Conservation (phyloP, 2,329 filamentous ascomycete species). For the Bertia moriformis region DNA sequence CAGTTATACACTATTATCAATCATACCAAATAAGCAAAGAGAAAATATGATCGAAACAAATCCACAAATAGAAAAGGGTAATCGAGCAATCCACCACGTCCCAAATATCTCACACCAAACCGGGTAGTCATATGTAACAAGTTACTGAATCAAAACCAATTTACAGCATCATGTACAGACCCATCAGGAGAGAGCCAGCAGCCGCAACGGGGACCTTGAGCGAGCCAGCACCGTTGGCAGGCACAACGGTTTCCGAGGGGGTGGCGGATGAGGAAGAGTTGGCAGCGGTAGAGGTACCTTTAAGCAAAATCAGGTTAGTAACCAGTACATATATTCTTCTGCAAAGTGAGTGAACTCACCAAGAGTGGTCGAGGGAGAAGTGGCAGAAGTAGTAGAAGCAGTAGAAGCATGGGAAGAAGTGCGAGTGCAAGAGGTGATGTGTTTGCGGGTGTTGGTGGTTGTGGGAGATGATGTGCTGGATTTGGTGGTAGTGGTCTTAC, state of each 20-base stretch:
- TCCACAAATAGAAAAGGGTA: too few relatives aligned
- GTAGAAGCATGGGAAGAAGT: not conserved
- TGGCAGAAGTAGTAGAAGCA: not conserved
- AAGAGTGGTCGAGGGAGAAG: too few relatives aligned
- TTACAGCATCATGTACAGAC: not conserved
- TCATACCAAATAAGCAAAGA: too few relatives aligned
- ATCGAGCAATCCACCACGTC: too few relatives aligned
- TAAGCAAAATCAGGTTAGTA: too few relatives aligned
- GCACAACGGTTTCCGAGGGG: not conserved
- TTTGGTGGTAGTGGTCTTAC: conserved; percentile 2
- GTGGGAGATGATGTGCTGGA: not conserved
- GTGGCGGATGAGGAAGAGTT: not conserved
- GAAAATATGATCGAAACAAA: too few relatives aligned
- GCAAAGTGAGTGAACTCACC: too few relatives aligned
- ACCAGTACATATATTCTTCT: too few relatives aligned
- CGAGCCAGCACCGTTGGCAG: not conserved
- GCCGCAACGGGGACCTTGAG: not conserved
- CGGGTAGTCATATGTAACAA: too few relatives aligned
- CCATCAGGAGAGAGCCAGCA: not conserved
- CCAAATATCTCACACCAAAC: too few relatives aligned
- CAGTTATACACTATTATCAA: too few relatives aligned
- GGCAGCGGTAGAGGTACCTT: not conserved
- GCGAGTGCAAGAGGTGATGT: not conserved
- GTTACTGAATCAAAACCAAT: too few relatives aligned
- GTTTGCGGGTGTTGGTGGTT: not conserved